A percentile compares a stretch with the other conserved stretches of the same genome.
Conservation (phyloP, 2,329 filamentous ascomycete species). For the Camptophora hylomeconis region DNA sequence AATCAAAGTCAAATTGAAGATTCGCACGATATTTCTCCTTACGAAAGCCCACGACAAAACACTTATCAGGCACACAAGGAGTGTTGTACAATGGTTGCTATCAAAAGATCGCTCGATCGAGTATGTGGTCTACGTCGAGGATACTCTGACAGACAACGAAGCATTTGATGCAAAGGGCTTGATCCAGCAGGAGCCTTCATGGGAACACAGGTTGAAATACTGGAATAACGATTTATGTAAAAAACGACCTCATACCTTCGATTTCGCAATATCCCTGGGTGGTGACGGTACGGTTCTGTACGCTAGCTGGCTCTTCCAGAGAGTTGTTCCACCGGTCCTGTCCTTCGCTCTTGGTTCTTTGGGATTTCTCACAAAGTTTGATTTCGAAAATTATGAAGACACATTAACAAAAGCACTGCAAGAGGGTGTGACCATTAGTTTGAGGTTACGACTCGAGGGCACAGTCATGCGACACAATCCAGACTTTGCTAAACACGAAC, state of each 20-base stretch:
- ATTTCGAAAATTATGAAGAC: slow-evolving; percentile 61
- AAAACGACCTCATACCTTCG: slow-evolving; percentile 70
- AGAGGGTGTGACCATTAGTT: slow-evolving; percentile 76
- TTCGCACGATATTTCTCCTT: slow-evolving; percentile 72
- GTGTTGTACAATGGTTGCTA: slow-evolving; percentile 70
- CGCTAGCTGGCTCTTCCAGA: slow-evolving; percentile 92
- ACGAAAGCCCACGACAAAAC: slow-evolving; percentile 84
- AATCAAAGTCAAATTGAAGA: slow-evolving; percentile 68
- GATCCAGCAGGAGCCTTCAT: slow-evolving; percentile 45
- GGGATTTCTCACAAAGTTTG: slow-evolving; percentile 93
- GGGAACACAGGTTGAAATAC: slow-evolving; percentile 52
- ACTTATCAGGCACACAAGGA: slow-evolving; percentile 62
- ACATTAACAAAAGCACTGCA: slow-evolving; percentile 61
- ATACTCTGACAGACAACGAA: slow-evolving; percentile 56
- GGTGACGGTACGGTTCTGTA: slow-evolving; percentile 94
- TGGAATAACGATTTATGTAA: slow-evolving; percentile 75
- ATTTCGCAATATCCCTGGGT: slow-evolving; percentile 82
- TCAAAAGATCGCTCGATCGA: slow-evolving; percentile 50
- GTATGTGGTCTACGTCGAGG: slow-evolving; percentile 73
- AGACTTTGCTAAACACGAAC: slow-evolving; percentile 22
- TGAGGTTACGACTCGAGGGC: slow-evolving; percentile 81
- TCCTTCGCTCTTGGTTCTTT: slow-evolving; percentile 89
- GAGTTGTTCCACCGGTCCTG: slow-evolving; percentile 82
- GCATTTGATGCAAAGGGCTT: slow-evolving; percentile 63
- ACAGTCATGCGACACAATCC: slow-evolving; percentile 72